A percentile compares a stretch with the other conserved stretches of the same genome.
phyloP scores from a whole-genome alignment of 192 early-diverging fungal genomes.

The Entomortierella parvispora region DNA sequence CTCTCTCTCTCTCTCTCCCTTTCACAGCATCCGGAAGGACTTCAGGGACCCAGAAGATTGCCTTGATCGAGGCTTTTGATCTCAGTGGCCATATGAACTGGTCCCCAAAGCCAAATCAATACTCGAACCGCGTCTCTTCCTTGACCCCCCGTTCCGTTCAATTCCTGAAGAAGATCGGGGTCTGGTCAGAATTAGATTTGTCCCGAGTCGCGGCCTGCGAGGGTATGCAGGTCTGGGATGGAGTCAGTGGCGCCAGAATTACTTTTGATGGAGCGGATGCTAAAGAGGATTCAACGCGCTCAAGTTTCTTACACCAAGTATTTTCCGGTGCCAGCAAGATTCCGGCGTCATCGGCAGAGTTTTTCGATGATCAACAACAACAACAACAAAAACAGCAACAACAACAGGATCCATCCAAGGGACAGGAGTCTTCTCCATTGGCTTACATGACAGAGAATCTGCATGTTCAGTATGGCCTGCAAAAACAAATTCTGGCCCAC shows the following conservation, averaged over 20 bases:
- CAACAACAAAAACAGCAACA: constrained; percentile 1
- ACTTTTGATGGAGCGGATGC: constrained; percentile 66
- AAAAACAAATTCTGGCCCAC: constrained; percentile 55
- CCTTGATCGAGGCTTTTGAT: constrained; percentile 84
- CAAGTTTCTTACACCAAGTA: constrained; percentile 38
- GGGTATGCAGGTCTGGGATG: constrained; percentile 87
- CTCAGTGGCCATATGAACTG: constrained; percentile 64
- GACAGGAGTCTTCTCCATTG: constrained; percentile 51
- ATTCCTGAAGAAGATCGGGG: constrained; percentile 73
- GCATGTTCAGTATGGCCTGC: constrained; percentile 78
- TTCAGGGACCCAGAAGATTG: constrained; percentile 64
- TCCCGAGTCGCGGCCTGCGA: constrained; percentile 71
- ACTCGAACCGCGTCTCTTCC: constrained; percentile 86
- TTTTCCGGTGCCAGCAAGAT: constrained; percentile 17
- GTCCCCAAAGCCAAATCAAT: constrained; percentile 63
- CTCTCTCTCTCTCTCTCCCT: background rate
- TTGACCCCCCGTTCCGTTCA: constrained; percentile 75
- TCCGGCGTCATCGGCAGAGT: background rate
- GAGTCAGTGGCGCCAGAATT: constrained; percentile 69
- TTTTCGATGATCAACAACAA: constrained; percentile 3
- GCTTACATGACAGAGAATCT: constrained; percentile 93
- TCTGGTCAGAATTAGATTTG: constrained; percentile 69
- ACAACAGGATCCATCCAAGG: constrained; percentile 19
- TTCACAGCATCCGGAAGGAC: constrained; percentile 33
- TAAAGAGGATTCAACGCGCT: constrained; percentile 10